A percentile compares a stretch with the other conserved stretches of the same genome.
Conservation (phyloP, 805 yeast species). For the Cyberlindnera lachancei region DNA sequence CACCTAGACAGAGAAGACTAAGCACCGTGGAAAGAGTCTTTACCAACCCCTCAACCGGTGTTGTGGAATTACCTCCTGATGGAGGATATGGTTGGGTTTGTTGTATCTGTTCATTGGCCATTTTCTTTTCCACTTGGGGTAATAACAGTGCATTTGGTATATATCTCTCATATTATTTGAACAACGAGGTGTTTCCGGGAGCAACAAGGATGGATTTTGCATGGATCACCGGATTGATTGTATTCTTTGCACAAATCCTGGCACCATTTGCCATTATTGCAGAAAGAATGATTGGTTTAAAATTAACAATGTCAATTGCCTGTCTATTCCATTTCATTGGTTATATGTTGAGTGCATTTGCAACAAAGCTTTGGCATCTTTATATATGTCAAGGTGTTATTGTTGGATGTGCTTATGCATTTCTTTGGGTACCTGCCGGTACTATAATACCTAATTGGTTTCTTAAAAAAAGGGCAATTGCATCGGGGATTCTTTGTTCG, state of each 20-base stretch:
- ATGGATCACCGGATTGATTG: conserved; percentile 59
- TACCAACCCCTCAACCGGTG: conserved; percentile 29
- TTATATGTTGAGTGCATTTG: conserved; percentile 51
- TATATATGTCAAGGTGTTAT: conserved; percentile 63
- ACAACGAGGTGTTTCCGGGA: conserved; percentile 42
- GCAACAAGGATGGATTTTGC: conserved; percentile 56
- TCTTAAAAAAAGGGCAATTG: conserved; percentile 48
- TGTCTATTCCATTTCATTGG: conserved; percentile 44
- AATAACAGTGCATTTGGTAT: conserved; percentile 53
- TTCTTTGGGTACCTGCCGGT: conserved; percentile 51
- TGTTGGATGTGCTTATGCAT: conserved; percentile 44
- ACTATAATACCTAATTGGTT: conserved; percentile 67
- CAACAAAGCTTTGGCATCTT: conserved; percentile 56
- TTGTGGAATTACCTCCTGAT: conserved; percentile 41
- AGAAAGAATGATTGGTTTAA: conserved; percentile 43
- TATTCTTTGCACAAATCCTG: conserved; percentile 45
- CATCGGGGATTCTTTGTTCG: conserved; percentile 38
- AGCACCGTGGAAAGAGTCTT: conserved; percentile 24
- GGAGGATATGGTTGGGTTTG: conserved; percentile 69
- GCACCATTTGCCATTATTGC: conserved; percentile 49
- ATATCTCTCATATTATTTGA: conserved; percentile 49
- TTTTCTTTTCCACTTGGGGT: conserved; percentile 67
- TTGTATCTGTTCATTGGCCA: conserved; percentile 38
- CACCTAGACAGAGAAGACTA: conserved; percentile 1
- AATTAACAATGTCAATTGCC: conserved; percentile 42